Conservation (phyloP, 148 eudicot genomes). For the Chenopodium formosanum region DNA sequence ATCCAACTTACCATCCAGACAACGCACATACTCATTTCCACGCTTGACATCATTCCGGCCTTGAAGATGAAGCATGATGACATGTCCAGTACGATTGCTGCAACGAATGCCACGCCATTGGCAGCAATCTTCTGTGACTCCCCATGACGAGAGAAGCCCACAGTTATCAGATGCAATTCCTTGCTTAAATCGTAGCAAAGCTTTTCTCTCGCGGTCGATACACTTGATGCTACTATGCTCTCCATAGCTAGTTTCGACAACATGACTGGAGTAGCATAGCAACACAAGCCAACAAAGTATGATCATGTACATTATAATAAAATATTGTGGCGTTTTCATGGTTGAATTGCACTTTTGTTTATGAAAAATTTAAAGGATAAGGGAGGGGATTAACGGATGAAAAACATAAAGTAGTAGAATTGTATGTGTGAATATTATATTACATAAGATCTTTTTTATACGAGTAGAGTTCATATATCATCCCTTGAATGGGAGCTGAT, state of each 20-base stretch:
- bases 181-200: conserved; percentile 13
- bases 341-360: background rate
- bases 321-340: background rate
- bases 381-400: too few relatives aligned
- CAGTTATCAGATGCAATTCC: background rate
- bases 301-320: background rate
- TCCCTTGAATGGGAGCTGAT: too few relatives aligned
- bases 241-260: background rate
- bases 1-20: conserved; percentile 11
- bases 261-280: conserved; percentile 1
- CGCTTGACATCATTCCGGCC: background rate
- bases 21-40: background rate
- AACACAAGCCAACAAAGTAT: background rate
- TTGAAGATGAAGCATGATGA: background rate
- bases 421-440: too few relatives aligned
- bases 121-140: background rate
- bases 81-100: conserved; percentile 15
- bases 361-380: too few relatives aligned
- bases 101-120: conserved; percentile 16
- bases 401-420: too few relatives aligned
- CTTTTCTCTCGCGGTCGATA: conserved; percentile 9
- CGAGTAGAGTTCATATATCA: too few relatives aligned
- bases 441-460: too few relatives aligned
- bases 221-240: background rate
- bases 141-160: conserved; percentile 15